These are phyloP conservation scores for Sugiyamaella neomexicana DNA, from an alignment of 1,139 yeast genomes.

Conservation along the genomic window DNA sequence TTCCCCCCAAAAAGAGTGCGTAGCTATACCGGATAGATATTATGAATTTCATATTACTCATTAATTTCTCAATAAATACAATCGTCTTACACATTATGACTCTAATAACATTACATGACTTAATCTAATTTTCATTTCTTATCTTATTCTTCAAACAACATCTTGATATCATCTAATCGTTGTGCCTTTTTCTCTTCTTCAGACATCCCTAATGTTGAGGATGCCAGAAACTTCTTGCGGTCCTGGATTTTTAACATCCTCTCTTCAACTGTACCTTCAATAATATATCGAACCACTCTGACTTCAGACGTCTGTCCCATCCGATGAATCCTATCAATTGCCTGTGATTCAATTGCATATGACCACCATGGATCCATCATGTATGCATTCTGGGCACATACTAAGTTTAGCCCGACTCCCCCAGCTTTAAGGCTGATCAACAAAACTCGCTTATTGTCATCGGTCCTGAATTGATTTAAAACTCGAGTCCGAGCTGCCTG, in stretches of 20 bases:
- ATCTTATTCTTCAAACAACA: slow-evolving; percentile 55
- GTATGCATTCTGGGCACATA: slow-evolving; percentile 81
- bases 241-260: slow-evolving; percentile 88
- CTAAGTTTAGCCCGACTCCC: slow-evolving; percentile 89
- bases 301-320: slow-evolving; percentile 82
- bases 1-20: too few species aligned
- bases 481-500: slow-evolving; percentile 66
- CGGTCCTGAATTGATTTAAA: slow-evolving; percentile 53
- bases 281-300: slow-evolving; percentile 74
- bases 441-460: slow-evolving; percentile 50
- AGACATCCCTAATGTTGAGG: slow-evolving; percentile 77
- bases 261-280: slow-evolving; percentile 84
- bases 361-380: slow-evolving; percentile 99
- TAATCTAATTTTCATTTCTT: neutral
- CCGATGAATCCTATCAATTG: slow-evolving; percentile 90
- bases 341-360: slow-evolving; percentile 90
- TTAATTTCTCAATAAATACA: neutral
- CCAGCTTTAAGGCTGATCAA: slow-evolving; percentile 87
- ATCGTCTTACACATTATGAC: neutral
- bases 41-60: too few species aligned
- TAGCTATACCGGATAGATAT: too few species aligned
- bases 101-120: neutral
- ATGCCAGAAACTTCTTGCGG: slow-evolving; percentile 80
- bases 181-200: slow-evolving; percentile 73
- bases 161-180: slow-evolving; percentile 78